Conservation (phyloP, 805 yeast genomes). For the Suhomyces sp. region DNA sequence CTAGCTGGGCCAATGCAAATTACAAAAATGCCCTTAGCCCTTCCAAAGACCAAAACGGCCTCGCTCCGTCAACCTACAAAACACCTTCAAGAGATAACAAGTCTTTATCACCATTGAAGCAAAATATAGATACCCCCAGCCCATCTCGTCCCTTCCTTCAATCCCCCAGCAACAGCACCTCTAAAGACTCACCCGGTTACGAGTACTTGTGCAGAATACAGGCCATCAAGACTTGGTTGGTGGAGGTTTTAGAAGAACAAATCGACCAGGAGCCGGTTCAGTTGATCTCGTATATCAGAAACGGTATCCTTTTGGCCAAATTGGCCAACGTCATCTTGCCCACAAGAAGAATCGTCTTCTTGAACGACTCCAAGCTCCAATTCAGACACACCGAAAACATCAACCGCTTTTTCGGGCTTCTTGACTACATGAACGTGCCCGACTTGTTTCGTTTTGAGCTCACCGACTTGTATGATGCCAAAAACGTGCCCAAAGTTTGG, state of each 20-base stretch:
- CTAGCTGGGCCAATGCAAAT: slow-evolving; percentile 22
- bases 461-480: slow-evolving; percentile 88
- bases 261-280: slow-evolving; percentile 55
- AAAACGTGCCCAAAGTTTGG: slow-evolving; percentile 89
- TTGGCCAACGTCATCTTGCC: slow-evolving; percentile 73
- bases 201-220: slow-evolving; percentile 78
- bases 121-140: slow-evolving; percentile 9
- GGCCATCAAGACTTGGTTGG: slow-evolving; percentile 83
- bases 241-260: slow-evolving; percentile 53
- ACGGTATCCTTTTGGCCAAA: slow-evolving; percentile 85
- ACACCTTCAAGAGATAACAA: neutral
- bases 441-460: slow-evolving; percentile 86
- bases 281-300: slow-evolving; percentile 63
- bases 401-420: slow-evolving; percentile 70
- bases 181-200: slow-evolving; percentile 45
- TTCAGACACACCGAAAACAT: slow-evolving; percentile 93
- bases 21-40: slow-evolving; percentile 16
- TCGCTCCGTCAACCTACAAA: neutral
- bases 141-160: slow-evolving; percentile 20
- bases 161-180: slow-evolving; percentile 28
- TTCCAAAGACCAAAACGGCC: neutral
- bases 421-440: slow-evolving; percentile 73
- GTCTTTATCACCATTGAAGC: slow-evolving; percentile 12
- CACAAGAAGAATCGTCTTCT: slow-evolving; percentile 52
- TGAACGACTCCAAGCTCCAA: slow-evolving; percentile 57